Conservation (phyloP, 108 stramenopile species). For the Fistulifera pelliculosa region DNA sequence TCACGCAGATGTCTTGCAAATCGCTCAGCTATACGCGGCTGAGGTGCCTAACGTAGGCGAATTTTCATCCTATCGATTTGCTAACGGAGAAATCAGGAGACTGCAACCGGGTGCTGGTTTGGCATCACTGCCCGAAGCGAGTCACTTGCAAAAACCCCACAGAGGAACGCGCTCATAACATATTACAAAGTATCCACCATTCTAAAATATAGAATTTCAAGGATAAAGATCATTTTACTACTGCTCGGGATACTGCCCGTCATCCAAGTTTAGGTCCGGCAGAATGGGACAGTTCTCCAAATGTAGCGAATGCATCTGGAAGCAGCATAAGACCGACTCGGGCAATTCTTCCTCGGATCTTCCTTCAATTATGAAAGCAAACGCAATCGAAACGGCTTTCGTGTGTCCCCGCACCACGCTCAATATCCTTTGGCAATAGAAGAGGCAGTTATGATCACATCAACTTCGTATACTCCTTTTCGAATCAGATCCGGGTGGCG, state of each 20-base stretch:
- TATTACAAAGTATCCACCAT: no score
- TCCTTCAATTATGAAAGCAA: constrained; percentile 87
- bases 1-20: constrained; percentile 81
- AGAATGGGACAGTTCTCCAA: constrained; percentile 76
- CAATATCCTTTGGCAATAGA: constrained; percentile 83
- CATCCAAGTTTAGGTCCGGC: constrained; percentile 28
- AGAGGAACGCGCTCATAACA: no score
- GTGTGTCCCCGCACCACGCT: constrained; percentile 84
- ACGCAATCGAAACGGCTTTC: constrained; percentile 67
- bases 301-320: constrained; percentile 68
- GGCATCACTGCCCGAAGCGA: no score
- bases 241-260: no score
- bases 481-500: constrained; percentile 21
- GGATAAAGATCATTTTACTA: no score
- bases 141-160: no score
- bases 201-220: no score
- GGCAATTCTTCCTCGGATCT: constrained; percentile 67
- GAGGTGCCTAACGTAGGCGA: constrained; percentile 44
- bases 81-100: constrained; percentile 71
- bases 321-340: constrained; percentile 71
- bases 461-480: constrained; percentile 79
- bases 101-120: constrained; percentile 21
- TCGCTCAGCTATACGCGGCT: constrained; percentile 69
- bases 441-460: constrained; percentile 75
- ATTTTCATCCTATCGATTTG: constrained; percentile 72